Conservation (phyloP, 108 stramenopile genomes). For the Aureococcus anophagefferens region DNA sequence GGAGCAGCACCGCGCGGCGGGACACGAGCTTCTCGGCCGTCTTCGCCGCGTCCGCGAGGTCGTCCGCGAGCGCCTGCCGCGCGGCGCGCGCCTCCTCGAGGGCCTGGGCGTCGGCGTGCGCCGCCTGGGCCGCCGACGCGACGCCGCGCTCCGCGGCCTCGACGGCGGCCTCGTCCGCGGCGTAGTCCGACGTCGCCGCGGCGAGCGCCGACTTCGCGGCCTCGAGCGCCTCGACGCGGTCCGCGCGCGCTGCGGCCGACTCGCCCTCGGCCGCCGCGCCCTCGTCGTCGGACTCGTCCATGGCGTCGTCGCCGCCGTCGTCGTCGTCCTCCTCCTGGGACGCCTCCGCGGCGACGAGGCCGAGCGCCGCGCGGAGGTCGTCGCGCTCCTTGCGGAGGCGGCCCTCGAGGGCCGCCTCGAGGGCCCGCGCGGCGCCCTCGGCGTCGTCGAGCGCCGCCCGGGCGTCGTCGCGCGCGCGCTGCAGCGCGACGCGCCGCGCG, state of each 20-base stretch:
- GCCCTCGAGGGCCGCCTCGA: conserved; percentile 65
- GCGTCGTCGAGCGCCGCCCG: conserved; percentile 53
- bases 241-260: conserved; percentile 53
- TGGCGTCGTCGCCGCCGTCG: conserved; percentile 51
- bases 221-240: conserved; percentile 49
- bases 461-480: conserved; percentile 52
- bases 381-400: conserved; percentile 67
- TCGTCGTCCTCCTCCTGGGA: conserved; percentile 28
- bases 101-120: conserved; percentile 2
- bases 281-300: conserved; percentile 54
- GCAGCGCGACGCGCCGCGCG: conserved; percentile 36
- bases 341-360: conserved; percentile 14
- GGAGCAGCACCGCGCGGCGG: background rate
- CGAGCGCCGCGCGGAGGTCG: conserved; percentile 51
- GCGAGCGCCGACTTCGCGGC: background rate
- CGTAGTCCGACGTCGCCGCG: background rate
- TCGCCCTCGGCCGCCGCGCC: conserved; percentile 57
- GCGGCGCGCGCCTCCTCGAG: background rate
- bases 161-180: background rate
- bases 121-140: background rate
- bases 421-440: conserved; percentile 46
- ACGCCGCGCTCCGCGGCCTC: background rate
- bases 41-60: background rate
- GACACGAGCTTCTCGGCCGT: background rate
- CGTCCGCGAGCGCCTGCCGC: background rate